Conservation (phyloP, 208 protist genomes). For the Blechomonas ayalai region DNA sequence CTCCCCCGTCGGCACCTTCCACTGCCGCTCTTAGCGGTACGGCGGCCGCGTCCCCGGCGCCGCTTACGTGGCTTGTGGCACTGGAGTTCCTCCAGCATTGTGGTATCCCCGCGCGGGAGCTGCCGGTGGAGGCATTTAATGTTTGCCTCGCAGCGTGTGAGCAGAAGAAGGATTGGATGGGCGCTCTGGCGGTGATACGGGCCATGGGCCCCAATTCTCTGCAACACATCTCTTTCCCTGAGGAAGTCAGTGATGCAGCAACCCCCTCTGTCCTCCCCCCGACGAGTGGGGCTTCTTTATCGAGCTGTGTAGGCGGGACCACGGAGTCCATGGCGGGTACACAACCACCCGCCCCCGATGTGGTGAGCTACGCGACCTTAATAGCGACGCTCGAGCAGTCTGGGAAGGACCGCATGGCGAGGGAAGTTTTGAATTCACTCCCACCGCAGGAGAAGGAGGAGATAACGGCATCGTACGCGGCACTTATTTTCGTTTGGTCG, state of each 20-base stretch:
- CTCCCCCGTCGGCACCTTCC: constrained; percentile 6
- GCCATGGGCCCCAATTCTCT: constrained; percentile 74
- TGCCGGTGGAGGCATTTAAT: constrained; percentile 73
- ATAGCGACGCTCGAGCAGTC: constrained; percentile 80
- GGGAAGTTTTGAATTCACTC: constrained; percentile 49
- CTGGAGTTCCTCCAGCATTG: too few species aligned
- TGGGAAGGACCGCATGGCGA: constrained; percentile 47
- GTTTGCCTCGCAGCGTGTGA: constrained; percentile 57
- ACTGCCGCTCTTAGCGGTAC: too few species aligned
- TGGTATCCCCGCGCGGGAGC: constrained; percentile 16
- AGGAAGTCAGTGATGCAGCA: neutral
- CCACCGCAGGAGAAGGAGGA: constrained; percentile 69
- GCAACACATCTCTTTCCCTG: too few species aligned
- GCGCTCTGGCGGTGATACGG: constrained; percentile 49
- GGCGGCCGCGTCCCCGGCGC: too few species aligned
- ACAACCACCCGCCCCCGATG: constrained; percentile 42
- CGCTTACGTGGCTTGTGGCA: too few species aligned
- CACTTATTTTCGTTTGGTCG: constrained; percentile 83
- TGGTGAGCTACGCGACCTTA: constrained; percentile 80
- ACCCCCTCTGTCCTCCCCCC: neutral
- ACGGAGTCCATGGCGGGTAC: neutral
- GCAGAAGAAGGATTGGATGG: constrained; percentile 49
- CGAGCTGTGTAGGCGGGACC: neutral
- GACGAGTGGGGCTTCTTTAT: neutral
- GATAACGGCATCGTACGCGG: constrained; percentile 80